Conservation (phyloP, 352 stramenopile genomes). For the Globisporangium heterothallicum region DNA sequence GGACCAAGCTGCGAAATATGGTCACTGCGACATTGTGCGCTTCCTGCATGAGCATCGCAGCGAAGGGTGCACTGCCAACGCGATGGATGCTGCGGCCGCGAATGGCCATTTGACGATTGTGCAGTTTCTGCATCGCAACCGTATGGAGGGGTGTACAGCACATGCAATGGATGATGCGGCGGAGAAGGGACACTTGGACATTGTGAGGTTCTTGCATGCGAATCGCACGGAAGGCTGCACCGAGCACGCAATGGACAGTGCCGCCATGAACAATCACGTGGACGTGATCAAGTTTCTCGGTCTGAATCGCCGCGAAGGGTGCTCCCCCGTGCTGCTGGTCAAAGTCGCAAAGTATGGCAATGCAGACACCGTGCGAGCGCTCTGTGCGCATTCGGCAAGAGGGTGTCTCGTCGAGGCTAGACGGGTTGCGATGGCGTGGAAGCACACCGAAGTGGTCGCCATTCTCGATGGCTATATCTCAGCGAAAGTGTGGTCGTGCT, state of each 20-base stretch:
- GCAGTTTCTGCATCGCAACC: constrained; percentile 3
- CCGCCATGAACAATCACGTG: constrained; percentile 6
- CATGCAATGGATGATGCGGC: constrained; percentile 3
- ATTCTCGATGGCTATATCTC: constrained; percentile 7
- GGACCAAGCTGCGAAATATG: constrained; percentile 7
- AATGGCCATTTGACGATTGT: not conserved
- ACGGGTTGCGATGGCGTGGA: constrained; percentile 5
- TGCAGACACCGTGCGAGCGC: constrained; percentile 1
- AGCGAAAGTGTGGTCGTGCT: not conserved
- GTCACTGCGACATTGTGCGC: not conserved
- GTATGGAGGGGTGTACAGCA: constrained; percentile 4
- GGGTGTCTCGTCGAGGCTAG: constrained; percentile 7
- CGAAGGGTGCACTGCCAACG: constrained; percentile 4
- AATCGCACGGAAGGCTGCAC: constrained; percentile 3
- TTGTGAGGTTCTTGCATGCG: constrained; percentile 2
- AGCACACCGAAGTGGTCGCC: constrained; percentile 1
- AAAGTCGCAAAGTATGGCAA: constrained; percentile 8
- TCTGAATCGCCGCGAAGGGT: not conserved
- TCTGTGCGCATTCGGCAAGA: constrained; percentile 1
- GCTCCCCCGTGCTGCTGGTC: not conserved
- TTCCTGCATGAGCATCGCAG: constrained; percentile 1
- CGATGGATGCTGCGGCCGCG: constrained; percentile 5
- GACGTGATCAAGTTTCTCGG: constrained; percentile 3
- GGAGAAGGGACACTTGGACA: not conserved
- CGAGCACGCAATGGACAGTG: constrained; percentile 3